These are phyloP conservation scores for Asterochloris erici DNA, from an alignment of 139 green algal genomes.

Conservation along the genomic window DNA sequence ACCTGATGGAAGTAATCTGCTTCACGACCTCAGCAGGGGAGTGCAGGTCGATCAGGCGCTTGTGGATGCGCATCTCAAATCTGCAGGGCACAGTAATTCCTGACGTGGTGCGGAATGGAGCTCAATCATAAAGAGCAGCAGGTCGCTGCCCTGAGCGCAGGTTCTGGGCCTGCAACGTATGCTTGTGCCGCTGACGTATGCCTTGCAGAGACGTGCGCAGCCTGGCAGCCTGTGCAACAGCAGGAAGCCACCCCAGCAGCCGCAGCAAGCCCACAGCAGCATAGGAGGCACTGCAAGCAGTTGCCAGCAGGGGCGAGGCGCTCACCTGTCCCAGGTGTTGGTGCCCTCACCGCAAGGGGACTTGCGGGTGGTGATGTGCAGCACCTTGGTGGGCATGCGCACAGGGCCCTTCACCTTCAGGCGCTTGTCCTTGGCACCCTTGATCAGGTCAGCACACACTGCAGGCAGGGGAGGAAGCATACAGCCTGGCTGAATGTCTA, in stretches of 20 bases:
- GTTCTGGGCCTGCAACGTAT: no score
- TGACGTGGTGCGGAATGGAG: no score
- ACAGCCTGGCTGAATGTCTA: background rate
- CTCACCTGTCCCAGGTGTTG: conserved; percentile 92
- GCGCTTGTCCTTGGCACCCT: conserved; percentile 97
- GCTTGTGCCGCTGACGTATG: background rate
- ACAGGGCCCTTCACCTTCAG: conserved; percentile 98
- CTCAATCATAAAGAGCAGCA: no score
- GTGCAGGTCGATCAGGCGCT: conserved; percentile 98
- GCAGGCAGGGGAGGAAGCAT: background rate
- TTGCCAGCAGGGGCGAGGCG: conserved; percentile 43
- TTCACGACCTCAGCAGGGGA: conserved; percentile 97
- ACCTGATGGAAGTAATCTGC: conserved; percentile 98
- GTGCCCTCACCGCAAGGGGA: conserved; percentile 97
- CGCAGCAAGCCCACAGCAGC: background rate
- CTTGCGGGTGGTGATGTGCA: conserved; percentile 97
- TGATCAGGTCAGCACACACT: conserved; percentile 97
- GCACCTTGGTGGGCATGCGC: conserved; percentile 97
- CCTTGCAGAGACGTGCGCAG: background rate
- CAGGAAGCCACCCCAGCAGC: background rate
- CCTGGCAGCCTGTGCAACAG: background rate
- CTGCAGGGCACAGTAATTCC: background rate
- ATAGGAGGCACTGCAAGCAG: no score
- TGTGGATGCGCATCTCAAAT: conserved; percentile 84
- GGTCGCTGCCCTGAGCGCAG: no score